Evolutionary conservation across 2,329 filamentous ascomycete genomes (phyloP).

Genomic region (Fusarium gaditjirri): DNA sequence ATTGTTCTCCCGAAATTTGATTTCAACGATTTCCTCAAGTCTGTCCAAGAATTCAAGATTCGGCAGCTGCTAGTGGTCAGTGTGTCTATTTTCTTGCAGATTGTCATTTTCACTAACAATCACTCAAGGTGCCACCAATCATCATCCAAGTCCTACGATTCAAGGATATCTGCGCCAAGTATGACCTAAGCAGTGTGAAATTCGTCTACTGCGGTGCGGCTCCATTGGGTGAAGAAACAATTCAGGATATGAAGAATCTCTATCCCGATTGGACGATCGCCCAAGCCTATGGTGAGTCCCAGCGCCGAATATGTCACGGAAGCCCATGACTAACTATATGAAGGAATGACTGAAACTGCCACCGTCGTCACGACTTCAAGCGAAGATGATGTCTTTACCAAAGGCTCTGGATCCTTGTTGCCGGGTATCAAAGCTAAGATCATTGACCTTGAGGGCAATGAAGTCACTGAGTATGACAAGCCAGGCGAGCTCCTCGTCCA

Average conservation of each 20-base stretch:
- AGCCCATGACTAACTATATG: constrained; percentile 47
- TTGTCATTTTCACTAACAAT: no score
- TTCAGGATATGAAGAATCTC: constrained; percentile 67
- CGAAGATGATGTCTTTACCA: constrained; percentile 70
- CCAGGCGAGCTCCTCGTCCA: constrained; percentile 87
- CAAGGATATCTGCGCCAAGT: constrained; percentile 14
- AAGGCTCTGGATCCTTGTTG: constrained; percentile 74
- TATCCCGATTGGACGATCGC: constrained; percentile 74
- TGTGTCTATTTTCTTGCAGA: no score
- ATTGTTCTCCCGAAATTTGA: constrained; percentile 84
- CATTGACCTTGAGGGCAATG: constrained; percentile 71
- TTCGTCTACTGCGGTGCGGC: constrained; percentile 61
- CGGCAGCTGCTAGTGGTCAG: constrained; percentile 20
- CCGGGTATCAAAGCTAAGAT: constrained; percentile 72
- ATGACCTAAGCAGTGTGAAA: constrained; percentile 17
- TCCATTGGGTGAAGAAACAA: constrained; percentile 76
- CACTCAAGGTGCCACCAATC: constrained; percentile 4
- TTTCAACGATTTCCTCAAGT: constrained; percentile 65
- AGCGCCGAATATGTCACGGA: constrained; percentile 50
- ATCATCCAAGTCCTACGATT: constrained; percentile 19
- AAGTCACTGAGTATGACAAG: constrained; percentile 74
- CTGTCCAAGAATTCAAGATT: constrained; percentile 17
- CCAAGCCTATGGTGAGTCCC: constrained; percentile 75
- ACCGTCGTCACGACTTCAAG: constrained; percentile 50
- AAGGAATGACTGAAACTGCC: constrained; percentile 50